Conservation (phyloP, 352 stramenopile species). For the Blastocystis sp. region DNA sequence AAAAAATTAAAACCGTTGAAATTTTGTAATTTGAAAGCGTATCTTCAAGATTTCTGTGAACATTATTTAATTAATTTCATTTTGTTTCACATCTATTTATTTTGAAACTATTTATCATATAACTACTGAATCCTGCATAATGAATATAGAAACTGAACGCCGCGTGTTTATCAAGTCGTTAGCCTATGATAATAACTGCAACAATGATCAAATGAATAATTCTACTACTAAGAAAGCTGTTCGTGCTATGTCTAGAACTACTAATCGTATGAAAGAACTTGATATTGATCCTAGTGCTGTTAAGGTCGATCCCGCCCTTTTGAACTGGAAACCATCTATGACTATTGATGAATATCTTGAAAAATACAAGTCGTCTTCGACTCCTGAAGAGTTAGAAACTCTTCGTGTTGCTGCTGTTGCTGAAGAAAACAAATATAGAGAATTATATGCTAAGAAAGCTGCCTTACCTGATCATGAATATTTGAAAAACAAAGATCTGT, state of each 20-base stretch:
- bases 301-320: slow-evolving; percentile 14
- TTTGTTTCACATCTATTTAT: no score
- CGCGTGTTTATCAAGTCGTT: no score
- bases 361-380: slow-evolving; percentile 3
- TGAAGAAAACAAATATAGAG: slow-evolving; percentile 42
- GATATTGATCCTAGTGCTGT: slow-evolving; percentile 12
- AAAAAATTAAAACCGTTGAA: no score
- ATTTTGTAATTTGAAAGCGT: no score
- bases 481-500: slow-evolving; percentile 41
- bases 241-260: slow-evolving; percentile 20
- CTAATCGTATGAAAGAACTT: slow-evolving; percentile 20
- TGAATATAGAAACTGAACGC: no score
- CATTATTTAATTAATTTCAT: no score
- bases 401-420: slow-evolving; percentile 37
- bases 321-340: slow-evolving; percentile 7
- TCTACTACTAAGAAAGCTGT: no score
- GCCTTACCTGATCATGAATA: slow-evolving; percentile 36
- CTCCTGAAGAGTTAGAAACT: slow-evolving; percentile 7
- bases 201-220: no score
- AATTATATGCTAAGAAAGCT: slow-evolving; percentile 42
- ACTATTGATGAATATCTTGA: slow-evolving; percentile 37
- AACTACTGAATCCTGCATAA: no score
- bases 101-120: no score
- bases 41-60: no score
- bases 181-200: no score